phyloP scores from a whole-genome alignment of 225 moss, liverwort and hornwort species.

The Anthoceros angustus region DNA sequence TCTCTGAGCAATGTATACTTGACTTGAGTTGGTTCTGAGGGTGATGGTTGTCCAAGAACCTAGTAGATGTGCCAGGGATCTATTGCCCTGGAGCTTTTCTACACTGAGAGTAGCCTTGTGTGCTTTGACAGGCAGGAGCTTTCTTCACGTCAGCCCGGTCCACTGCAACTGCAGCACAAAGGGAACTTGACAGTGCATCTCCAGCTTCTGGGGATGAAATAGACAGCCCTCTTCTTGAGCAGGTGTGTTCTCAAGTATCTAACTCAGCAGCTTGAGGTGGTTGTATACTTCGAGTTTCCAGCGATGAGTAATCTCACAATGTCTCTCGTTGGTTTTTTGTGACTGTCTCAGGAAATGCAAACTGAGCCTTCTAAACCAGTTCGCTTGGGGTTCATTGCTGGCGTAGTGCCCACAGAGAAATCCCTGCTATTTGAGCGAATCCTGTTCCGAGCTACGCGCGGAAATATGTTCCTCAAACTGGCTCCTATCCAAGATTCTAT shows the following conservation, averaged over 20 bases:
- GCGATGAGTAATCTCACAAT: neutral
- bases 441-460: conserved; percentile 89
- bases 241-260: conserved; percentile 44
- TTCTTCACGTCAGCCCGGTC: conserved; percentile 85
- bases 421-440: conserved; percentile 79
- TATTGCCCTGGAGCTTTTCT: too few species aligned
- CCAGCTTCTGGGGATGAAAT: conserved; percentile 70
- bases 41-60: too few species aligned
- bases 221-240: conserved; percentile 78
- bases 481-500: conserved; percentile 62
- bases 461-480: conserved; percentile 92
- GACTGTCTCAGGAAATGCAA: conserved; percentile 87
- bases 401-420: conserved; percentile 65
- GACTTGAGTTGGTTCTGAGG: too few species aligned
- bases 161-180: conserved; percentile 48
- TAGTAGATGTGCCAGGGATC: too few species aligned
- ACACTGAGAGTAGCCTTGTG: neutral
- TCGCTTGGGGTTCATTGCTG: conserved; percentile 77
- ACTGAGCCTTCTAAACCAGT: conserved; percentile 95
- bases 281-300: neutral
- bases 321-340: neutral
- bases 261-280: neutral
- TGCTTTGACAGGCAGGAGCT: conserved; percentile 47
- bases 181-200: conserved; percentile 54
- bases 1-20: neutral